Percentiles rank a stretch among this genome's conserved stretches.
These are phyloP conservation scores for Axilococcus clingmanii DNA, from an alignment of 139 green algal species.

Conservation along the genomic window DNA sequence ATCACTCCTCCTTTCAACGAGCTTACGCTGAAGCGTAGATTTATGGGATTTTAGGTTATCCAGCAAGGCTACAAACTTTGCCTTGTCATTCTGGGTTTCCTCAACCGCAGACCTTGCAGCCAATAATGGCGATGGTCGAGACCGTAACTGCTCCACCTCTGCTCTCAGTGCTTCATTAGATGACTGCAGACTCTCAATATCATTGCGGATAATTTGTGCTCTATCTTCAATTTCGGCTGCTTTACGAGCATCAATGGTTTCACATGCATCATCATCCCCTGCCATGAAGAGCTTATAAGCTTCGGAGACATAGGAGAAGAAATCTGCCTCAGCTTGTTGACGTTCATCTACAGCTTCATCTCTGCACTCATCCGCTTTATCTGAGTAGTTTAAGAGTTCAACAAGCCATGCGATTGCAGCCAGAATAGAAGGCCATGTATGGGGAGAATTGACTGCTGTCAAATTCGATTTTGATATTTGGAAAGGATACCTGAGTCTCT, in stretches of 20 bases:
- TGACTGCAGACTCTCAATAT: slow-evolving; percentile 18
- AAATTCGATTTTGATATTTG: slow-evolving; percentile 80
- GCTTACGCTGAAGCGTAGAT: slow-evolving; percentile 40
- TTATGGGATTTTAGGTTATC: slow-evolving; percentile 48
- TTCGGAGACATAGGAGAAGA: slow-evolving; percentile 57
- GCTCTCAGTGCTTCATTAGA: slow-evolving; percentile 30
- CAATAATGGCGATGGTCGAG: slow-evolving; percentile 48
- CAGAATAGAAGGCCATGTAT: slow-evolving; percentile 81
- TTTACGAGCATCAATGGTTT: slow-evolving; percentile 52
- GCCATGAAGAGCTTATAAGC: slow-evolving; percentile 69
- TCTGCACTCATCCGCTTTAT: slow-evolving; percentile 40
- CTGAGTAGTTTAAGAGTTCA: slow-evolving; percentile 83
- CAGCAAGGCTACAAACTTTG: slow-evolving; percentile 59
- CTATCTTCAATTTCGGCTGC: slow-evolving; percentile 37
- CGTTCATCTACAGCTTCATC: slow-evolving; percentile 28
- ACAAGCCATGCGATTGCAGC: slow-evolving; percentile 83
- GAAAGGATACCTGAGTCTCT: slow-evolving; percentile 89
- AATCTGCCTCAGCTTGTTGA: slow-evolving; percentile 31
- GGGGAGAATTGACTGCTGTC: slow-evolving; percentile 78
- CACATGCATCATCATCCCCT: slow-evolving; percentile 52
- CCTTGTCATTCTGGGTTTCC: slow-evolving; percentile 35
- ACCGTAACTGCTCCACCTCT: slow-evolving; percentile 40
- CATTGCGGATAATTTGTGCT: slow-evolving; percentile 2
- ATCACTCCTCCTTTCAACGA: slow-evolving; percentile 50
- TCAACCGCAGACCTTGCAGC: slow-evolving; percentile 29